Percentiles rank a stretch among this genome's conserved stretches.
phyloP scores from a whole-genome alignment of 345 rosid genomes.

The Cardamine chenopodiifolia region DNA sequence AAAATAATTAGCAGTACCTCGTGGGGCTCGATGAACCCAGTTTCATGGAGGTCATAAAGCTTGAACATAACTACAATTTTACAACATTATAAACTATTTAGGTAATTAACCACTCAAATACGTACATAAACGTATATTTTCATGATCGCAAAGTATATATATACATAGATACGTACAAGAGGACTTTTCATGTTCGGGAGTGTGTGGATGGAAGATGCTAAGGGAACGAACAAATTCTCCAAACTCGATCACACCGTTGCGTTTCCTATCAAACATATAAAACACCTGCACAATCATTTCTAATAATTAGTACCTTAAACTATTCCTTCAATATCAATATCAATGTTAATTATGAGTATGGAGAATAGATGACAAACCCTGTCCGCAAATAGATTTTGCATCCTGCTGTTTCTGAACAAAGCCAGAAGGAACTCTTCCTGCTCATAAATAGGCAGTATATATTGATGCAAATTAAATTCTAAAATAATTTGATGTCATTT shows the following conservation, averaged over 20 bases:
- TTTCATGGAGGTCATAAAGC: constrained; percentile 56
- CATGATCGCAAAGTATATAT: background rate
- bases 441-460: constrained; percentile 2
- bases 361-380: constrained; percentile 19
- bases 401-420: constrained; percentile 59
- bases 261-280: constrained; percentile 63
- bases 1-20: constrained; percentile 50
- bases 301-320: background rate
- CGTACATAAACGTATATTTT: background rate
- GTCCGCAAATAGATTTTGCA: constrained; percentile 50
- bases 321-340: background rate
- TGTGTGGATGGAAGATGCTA: constrained; percentile 69
- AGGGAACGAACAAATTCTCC: constrained; percentile 72
- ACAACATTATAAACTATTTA: background rate
- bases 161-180: constrained; percentile 45
- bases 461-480: background rate
- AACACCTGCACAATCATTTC: constrained; percentile 49
- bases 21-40: constrained; percentile 60
- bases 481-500: background rate
- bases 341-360: background rate
- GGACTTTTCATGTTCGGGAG: constrained; percentile 57
- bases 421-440: constrained; percentile 81
- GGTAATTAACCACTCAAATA: background rate
- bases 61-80: constrained; percentile 53
- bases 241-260: constrained; percentile 65